phyloP scores from a whole-genome alignment of 331 rosid genomes.

The Malus hybrid region DNA sequence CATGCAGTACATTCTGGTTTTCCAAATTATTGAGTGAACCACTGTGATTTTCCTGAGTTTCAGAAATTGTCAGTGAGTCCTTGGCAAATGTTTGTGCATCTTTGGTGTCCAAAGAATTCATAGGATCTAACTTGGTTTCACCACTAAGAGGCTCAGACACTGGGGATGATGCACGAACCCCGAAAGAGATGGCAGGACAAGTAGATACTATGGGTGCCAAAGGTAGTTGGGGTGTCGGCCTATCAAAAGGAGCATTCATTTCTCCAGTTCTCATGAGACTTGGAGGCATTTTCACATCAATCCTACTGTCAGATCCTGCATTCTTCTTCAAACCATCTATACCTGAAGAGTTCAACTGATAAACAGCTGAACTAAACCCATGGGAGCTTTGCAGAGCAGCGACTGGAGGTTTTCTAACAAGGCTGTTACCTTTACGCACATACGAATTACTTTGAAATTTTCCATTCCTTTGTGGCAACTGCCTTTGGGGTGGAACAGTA shows the following conservation, averaged over 20 bases:
- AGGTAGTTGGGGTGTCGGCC: constrained; percentile 34
- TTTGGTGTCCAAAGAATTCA: constrained; percentile 23
- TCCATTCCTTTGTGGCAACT: constrained; percentile 39
- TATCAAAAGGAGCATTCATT: constrained; percentile 29
- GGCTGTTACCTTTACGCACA: constrained; percentile 92
- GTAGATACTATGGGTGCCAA: constrained; percentile 22
- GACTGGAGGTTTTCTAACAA: constrained; percentile 59
- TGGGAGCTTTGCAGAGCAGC: constrained; percentile 38
- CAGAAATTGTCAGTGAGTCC: constrained; percentile 29
- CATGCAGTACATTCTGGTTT: constrained; percentile 34
- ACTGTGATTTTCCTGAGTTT: constrained; percentile 38
- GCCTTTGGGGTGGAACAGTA: constrained; percentile 38
- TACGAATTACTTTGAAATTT: constrained; percentile 59
- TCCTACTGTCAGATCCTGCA: constrained; percentile 33
- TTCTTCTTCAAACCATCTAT: constrained; percentile 34
- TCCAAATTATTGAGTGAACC: constrained; percentile 33
- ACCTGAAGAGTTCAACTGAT: constrained; percentile 34
- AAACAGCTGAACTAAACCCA: constrained; percentile 22
- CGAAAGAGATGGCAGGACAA: constrained; percentile 10
- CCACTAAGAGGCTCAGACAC: constrained; percentile 35
- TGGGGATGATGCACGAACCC: constrained; percentile 35
- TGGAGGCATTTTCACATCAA: constrained; percentile 29
- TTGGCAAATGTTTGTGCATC: constrained; percentile 31
- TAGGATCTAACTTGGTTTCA: constrained; percentile 35
- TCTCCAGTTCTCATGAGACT: constrained; percentile 25